Percentiles rank a stretch among this genome's conserved stretches.
Conservation (phyloP, 306 rosid species). For the Inga laurina region DNA sequence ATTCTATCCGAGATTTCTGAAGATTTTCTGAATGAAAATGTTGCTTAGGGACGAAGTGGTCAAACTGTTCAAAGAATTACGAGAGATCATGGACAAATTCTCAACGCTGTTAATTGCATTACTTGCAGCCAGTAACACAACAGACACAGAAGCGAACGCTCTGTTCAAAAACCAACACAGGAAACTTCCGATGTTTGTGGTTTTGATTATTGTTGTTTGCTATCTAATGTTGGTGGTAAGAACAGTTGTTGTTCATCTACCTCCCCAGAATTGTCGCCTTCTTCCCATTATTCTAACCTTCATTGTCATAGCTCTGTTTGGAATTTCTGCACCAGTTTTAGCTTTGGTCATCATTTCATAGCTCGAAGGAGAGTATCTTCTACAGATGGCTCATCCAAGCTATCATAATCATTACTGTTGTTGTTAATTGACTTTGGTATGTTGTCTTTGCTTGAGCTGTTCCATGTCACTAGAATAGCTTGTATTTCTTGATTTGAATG, state of each 20-base stretch:
- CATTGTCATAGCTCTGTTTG: neutral
- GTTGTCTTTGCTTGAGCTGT: too few relatives aligned
- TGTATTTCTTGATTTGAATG: too few relatives aligned
- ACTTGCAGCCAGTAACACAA: neutral
- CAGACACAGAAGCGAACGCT: neutral
- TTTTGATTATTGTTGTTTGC: neutral
- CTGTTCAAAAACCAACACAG: neutral
- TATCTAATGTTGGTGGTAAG: neutral
- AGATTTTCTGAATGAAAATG: neutral
- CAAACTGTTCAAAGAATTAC: neutral
- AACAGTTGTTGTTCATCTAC: neutral
- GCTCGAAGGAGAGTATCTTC: neutral
- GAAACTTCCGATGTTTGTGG: neutral
- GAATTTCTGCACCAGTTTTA: neutral
- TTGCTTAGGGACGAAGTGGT: neutral
- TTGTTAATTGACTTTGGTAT: too few relatives aligned
- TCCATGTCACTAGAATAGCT: too few relatives aligned
- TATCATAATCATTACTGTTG: too few relatives aligned
- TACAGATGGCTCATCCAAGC: too few relatives aligned
- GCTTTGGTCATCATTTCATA: neutral
- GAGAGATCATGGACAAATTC: neutral
- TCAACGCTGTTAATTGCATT: neutral
- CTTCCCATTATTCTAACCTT: neutral
- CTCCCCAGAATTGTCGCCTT: neutral
- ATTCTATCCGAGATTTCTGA: neutral